phyloP scores from a whole-genome alignment of 1,284 basidiomycete species.

The Gymnopus androsaceus region DNA sequence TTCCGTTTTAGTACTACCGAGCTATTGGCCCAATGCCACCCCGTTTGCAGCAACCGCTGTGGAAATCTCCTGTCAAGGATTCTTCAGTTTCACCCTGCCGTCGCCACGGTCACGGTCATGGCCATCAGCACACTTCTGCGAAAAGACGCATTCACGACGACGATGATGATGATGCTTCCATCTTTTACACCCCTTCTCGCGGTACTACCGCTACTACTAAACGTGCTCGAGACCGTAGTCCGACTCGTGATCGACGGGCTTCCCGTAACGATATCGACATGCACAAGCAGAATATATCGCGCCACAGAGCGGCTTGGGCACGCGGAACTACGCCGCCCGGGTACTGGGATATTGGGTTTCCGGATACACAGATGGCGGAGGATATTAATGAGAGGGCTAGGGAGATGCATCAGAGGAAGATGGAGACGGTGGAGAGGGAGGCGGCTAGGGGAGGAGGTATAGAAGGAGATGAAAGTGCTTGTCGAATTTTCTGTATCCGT shows the following conservation, averaged over 20 bases:
- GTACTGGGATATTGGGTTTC: conserved; percentile 90
- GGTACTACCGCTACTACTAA: no score
- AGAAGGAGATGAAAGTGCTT: conserved; percentile 27
- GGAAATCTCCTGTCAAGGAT: conserved; percentile 60
- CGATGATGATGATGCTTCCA: not conserved
- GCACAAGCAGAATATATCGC: conserved; percentile 77
- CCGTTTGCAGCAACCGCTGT: conserved; percentile 64
- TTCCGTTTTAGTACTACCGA: conserved; percentile 69
- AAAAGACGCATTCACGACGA: not conserved
- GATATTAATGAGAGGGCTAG: conserved; percentile 7
- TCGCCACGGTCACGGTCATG: not conserved
- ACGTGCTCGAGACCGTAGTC: no score
- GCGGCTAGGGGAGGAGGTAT: conserved; percentile 48
- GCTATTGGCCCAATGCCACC: conserved; percentile 71
- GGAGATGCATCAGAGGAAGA: conserved; percentile 56
- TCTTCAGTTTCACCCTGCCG: conserved; percentile 19
- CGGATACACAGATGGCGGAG: conserved; percentile 62
- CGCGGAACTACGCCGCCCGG: conserved; percentile 78
- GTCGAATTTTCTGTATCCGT: no score
- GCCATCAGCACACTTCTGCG: not conserved
- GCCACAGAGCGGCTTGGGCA: conserved; percentile 76
- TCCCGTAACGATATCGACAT: conserved; percentile 39
- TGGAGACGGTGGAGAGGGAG: conserved; percentile 55
- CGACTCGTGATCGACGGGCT: no score
- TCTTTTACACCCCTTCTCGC: not conserved